Evolutionary conservation across 2,329 filamentous ascomycete genomes (phyloP).

Genomic region (Hymenoscyphus fructigenus): DNA sequence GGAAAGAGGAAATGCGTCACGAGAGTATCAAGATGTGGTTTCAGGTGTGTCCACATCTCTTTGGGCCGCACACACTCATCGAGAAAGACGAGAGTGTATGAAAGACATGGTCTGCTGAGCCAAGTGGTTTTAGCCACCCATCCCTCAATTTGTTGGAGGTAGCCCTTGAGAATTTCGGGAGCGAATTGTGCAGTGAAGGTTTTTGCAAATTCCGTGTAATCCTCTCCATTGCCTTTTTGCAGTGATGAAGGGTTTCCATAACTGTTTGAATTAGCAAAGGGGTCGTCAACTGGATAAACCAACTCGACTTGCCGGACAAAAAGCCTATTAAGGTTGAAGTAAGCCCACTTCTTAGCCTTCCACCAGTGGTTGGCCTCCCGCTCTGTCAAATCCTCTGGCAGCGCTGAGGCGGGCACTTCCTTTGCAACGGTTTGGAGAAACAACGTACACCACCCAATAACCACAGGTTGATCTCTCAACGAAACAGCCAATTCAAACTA

Average conservation of each 20-base stretch:
- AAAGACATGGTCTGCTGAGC: slow-evolving; percentile 91
- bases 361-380: slow-evolving; percentile 96
- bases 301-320: slow-evolving; percentile 73
- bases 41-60: slow-evolving; percentile 92
- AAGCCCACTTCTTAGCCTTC: slow-evolving; percentile 99
- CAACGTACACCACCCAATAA: slow-evolving; percentile 93
- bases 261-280: slow-evolving; percentile 46
- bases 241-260: slow-evolving; percentile 85
- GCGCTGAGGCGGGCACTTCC: slow-evolving; percentile 72
- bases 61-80: slow-evolving; percentile 98
- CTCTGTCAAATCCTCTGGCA: slow-evolving; percentile 77
- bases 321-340: slow-evolving; percentile 93
- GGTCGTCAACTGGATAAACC: neutral
- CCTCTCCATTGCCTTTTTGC: slow-evolving; percentile 70
- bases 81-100: slow-evolving; percentile 90
- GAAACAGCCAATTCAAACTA: slow-evolving; percentile 83
- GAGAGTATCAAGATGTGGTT: slow-evolving; percentile 88
- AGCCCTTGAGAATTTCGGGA: slow-evolving; percentile 93
- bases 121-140: slow-evolving; percentile 94
- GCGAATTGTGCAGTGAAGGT: slow-evolving; percentile 89
- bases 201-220: slow-evolving; percentile 81
- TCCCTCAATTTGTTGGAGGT: slow-evolving; percentile 91
- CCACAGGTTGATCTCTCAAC: slow-evolving; percentile 76
- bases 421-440: slow-evolving; percentile 91
- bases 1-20: slow-evolving; percentile 96